A percentile compares a stretch with the other conserved stretches of the same genome.
phyloP scores from a whole-genome alignment of 257 asterid genomes.

The Orobanche coerulescens region DNA sequence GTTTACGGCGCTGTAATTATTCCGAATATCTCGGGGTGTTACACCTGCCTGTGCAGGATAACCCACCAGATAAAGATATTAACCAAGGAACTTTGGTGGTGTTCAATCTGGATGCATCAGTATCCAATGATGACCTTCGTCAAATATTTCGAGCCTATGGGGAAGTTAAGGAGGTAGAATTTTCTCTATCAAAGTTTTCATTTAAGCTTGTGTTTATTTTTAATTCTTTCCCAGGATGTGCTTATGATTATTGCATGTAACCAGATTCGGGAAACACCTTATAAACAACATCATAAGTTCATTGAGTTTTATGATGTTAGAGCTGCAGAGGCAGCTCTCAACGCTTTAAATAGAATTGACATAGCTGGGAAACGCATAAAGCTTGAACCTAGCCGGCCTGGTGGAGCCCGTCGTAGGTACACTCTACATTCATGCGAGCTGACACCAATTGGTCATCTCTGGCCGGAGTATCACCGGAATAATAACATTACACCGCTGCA shows the following conservation, averaged over 20 bases:
- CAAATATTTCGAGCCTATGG: constrained; percentile 92
- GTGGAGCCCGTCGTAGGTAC: constrained; percentile 96
- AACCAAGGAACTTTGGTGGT: constrained; percentile 97
- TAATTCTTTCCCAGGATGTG: background rate
- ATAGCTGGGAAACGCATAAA: constrained; percentile 98
- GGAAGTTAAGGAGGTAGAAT: constrained; percentile 86
- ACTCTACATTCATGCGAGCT: constrained; percentile 19
- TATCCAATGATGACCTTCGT: constrained; percentile 77
- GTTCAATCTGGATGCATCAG: constrained; percentile 94
- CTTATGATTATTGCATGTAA: background rate
- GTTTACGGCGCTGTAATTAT: too few relatives aligned
- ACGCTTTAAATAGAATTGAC: constrained; percentile 87
- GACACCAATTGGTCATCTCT: too few relatives aligned
- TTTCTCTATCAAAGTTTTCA: background rate
- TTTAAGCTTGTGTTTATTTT: background rate
- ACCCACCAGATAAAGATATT: constrained; percentile 89
- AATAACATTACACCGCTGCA: too few relatives aligned
- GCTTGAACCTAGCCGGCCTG: constrained; percentile 98
- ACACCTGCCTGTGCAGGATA: constrained; percentile 55
- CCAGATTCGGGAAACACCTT: constrained; percentile 94
- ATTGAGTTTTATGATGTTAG: constrained; percentile 93
- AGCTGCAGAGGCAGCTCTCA: constrained; percentile 95
- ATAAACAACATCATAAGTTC: constrained; percentile 90
- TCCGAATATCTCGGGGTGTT: too few relatives aligned
- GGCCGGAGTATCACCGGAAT: too few relatives aligned